phyloP scores from a whole-genome alignment of 2,329 filamentous ascomycete species.

The Trichophyton simii region DNA sequence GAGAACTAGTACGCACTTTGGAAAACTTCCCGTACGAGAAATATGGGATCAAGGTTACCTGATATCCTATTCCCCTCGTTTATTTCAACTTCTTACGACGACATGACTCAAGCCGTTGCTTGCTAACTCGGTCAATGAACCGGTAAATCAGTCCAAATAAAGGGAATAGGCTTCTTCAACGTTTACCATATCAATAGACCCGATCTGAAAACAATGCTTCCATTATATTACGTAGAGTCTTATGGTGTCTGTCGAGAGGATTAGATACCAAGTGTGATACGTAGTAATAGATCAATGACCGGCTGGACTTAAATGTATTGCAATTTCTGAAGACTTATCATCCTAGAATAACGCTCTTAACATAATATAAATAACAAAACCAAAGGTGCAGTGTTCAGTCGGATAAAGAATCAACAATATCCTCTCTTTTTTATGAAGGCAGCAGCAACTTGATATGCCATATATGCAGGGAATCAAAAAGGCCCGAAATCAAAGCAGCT shows the following conservation, averaged over 20 bases:
- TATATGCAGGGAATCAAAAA: too few species aligned
- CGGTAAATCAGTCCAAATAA: background rate
- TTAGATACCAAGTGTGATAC: too few species aligned
- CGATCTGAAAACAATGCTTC: background rate
- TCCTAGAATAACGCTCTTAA: background rate
- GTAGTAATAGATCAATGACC: background rate
- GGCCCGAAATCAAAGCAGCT: too few species aligned
- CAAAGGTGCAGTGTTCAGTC: background rate
- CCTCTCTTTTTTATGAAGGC: too few species aligned
- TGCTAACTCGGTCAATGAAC: background rate
- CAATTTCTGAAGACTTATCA: background rate
- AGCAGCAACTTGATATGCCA: too few species aligned
- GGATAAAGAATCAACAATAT: too few species aligned
- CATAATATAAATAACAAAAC: background rate
- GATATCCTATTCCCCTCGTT: background rate
- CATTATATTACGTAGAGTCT: background rate
- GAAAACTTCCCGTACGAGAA: slow-evolving; percentile 48
- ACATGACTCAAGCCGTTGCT: background rate
- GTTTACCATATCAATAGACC: background rate
- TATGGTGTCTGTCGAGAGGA: too few species aligned
- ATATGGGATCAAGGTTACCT: slow-evolving; percentile 42
- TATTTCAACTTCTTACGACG: background rate
- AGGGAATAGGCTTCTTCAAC: background rate
- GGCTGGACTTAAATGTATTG: background rate
- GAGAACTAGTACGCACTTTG: slow-evolving; percentile 39